phyloP scores from a whole-genome alignment of 768 basidiomycete species.

The Lanmaoa pseudosensibilis region DNA sequence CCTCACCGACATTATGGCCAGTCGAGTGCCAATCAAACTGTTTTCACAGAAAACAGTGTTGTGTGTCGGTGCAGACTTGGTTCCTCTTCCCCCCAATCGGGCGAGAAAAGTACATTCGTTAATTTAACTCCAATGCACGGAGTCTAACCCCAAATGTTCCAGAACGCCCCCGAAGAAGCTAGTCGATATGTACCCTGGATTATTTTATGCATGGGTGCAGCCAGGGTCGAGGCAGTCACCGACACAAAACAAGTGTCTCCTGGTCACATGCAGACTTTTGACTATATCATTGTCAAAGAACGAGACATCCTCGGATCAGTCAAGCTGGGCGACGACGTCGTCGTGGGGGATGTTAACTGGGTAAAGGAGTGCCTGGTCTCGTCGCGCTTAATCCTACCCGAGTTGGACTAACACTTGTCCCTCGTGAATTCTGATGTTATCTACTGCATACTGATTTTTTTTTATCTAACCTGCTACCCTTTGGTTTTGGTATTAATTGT shows the following conservation, averaged over 20 bases:
- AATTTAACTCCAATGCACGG: too few species aligned
- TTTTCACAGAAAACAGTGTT: constrained; percentile 57
- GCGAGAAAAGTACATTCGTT: constrained; percentile 21
- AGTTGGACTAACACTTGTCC: constrained; percentile 6
- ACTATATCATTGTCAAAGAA: constrained; percentile 66
- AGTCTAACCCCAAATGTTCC: background rate
- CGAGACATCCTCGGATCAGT: constrained; percentile 25
- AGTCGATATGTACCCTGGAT: constrained; percentile 59
- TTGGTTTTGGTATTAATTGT: constrained; percentile 5
- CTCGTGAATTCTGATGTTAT: background rate
- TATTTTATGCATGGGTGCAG: constrained; percentile 76
- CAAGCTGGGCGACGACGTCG: constrained; percentile 28
- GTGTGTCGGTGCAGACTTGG: constrained; percentile 57
- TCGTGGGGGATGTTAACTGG: constrained; percentile 61
- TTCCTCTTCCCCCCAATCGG: constrained; percentile 41
- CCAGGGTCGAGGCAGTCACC: constrained; percentile 61
- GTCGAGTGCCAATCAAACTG: constrained; percentile 54
- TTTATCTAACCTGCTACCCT: constrained; percentile 1
- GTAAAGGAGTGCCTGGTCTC: constrained; percentile 77
- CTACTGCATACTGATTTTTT: constrained; percentile 4
- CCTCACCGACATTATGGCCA: constrained; percentile 58
- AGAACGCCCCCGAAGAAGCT: constrained; percentile 35
- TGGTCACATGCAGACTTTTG: constrained; percentile 39
- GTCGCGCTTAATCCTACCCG: constrained; percentile 47
- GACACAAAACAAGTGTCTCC: constrained; percentile 38